These are phyloP conservation scores for Yamadazyma akitaensis DNA, from an alignment of 805 yeast species.

Conservation along the genomic window DNA sequence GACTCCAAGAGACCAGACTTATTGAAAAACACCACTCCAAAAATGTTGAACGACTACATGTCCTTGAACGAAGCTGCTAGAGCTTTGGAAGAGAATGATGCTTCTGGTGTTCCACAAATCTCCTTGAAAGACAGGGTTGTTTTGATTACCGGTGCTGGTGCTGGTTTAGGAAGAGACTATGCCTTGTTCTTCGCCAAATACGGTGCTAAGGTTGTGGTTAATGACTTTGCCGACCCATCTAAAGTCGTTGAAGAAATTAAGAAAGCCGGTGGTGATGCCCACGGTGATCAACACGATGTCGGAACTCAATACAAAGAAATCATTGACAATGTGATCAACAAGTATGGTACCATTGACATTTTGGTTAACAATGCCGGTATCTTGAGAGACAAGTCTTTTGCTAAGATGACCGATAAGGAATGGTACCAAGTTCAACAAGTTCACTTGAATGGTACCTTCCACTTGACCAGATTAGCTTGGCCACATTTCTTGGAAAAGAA, in stretches of 20 bases:
- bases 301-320: slow-evolving; percentile 71
- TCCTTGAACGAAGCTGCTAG: slow-evolving; percentile 52
- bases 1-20: slow-evolving; percentile 50
- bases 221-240: slow-evolving; percentile 78
- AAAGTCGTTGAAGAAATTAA: slow-evolving; percentile 72
- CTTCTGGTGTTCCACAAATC: slow-evolving; percentile 38
- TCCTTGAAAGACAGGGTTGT: slow-evolving; percentile 82
- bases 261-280: slow-evolving; percentile 73
- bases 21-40: slow-evolving; percentile 62
- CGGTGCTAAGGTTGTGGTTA: slow-evolving; percentile 94
- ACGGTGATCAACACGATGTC: slow-evolving; percentile 80
- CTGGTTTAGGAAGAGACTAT: slow-evolving; percentile 90
- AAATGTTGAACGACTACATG: slow-evolving; percentile 67
- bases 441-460: slow-evolving; percentile 78
- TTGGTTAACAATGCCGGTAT: slow-evolving; percentile 94
- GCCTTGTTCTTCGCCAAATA: slow-evolving; percentile 81
- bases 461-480: slow-evolving; percentile 88
- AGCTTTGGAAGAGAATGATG: slow-evolving; percentile 50
- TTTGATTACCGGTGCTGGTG: slow-evolving; percentile 91
- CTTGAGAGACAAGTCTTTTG: slow-evolving; percentile 82
- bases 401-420: slow-evolving; percentile 76
- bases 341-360: slow-evolving; percentile 81
- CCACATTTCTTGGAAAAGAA: slow-evolving; percentile 78
- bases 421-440: slow-evolving; percentile 82
- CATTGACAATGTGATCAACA: slow-evolving; percentile 69